Percentiles rank a stretch among this genome's conserved stretches.
These are phyloP conservation scores for Pouteria campechiana DNA, from an alignment of 179 eudicot genomes.

Conservation along the genomic window DNA sequence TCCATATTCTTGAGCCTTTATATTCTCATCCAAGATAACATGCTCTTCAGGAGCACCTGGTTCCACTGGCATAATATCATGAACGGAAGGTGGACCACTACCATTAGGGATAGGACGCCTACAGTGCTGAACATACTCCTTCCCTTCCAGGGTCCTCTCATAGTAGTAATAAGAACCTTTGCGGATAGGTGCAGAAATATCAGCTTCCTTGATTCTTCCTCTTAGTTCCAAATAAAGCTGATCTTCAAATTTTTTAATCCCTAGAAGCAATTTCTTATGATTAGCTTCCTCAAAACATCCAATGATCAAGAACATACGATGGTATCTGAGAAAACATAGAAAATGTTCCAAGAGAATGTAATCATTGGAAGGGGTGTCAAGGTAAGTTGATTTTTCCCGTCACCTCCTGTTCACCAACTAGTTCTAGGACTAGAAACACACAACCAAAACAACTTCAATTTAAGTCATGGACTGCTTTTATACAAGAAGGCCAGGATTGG, in stretches of 20 bases:
- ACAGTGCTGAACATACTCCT: slow-evolving; percentile 73
- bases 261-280: slow-evolving; percentile 23
- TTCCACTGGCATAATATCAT: slow-evolving; percentile 71
- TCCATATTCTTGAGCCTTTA: slow-evolving; percentile 49
- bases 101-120: slow-evolving; percentile 38
- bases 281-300: background rate
- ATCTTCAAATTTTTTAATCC: slow-evolving; percentile 55
- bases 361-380: no score
- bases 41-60: slow-evolving; percentile 82
- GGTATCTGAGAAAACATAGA: no score
- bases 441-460: no score
- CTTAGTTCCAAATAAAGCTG: slow-evolving; percentile 63
- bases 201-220: slow-evolving; percentile 87
- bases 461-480: no score
- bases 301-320: background rate
- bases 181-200: slow-evolving; percentile 65
- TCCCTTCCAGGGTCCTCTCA: slow-evolving; percentile 62
- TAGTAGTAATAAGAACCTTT: slow-evolving; percentile 77
- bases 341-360: no score
- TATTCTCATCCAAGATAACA: slow-evolving; percentile 73
- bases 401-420: no score
- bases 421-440: no score
- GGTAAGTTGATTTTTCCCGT: no score
- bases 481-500: no score
- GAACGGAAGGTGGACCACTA: slow-evolving; percentile 31